phyloP scores from a whole-genome alignment of 2,329 filamentous ascomycete genomes.

The Talaromyces piceae region DNA sequence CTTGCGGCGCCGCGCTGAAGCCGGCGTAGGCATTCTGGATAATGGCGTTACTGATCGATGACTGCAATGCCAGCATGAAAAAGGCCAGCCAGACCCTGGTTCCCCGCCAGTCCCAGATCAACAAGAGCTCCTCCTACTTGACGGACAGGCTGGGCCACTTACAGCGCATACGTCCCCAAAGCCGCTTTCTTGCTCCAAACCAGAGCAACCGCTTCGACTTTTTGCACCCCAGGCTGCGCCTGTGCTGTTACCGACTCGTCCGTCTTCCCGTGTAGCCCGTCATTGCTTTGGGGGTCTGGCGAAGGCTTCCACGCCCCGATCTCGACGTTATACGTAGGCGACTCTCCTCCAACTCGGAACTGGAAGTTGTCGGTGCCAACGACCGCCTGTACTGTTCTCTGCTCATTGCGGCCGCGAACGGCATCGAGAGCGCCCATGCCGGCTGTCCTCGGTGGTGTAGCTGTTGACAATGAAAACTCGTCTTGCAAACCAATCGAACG shows the following conservation, averaged over 20 bases:
- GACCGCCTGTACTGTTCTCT: background rate
- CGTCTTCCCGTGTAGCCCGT: constrained; percentile 8
- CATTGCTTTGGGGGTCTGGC: constrained; percentile 16
- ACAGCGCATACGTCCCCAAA: constrained; percentile 25
- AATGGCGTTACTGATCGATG: constrained; percentile 34
- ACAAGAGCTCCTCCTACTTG: too few species aligned
- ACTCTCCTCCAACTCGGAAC: constrained; percentile 1
- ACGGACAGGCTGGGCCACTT: constrained; percentile 3
- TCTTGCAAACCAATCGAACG: background rate
- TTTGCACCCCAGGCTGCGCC: constrained; percentile 27
- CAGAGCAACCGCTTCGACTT: constrained; percentile 34
- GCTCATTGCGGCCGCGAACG: background rate
- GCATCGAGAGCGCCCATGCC: background rate
- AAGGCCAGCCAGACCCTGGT: constrained; percentile 39
- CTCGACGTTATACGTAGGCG: constrained; percentile 14
- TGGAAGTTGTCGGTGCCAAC: background rate
- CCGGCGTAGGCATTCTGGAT: constrained; percentile 45
- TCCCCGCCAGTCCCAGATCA: constrained; percentile 12
- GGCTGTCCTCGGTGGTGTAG: background rate
- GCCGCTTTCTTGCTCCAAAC: constrained; percentile 32
- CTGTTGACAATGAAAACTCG: background rate
- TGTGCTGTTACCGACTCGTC: constrained; percentile 16
- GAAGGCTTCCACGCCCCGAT: constrained; percentile 18
- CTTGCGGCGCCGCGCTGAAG: constrained; percentile 46
- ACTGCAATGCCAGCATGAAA: constrained; percentile 39